Evolutionary conservation across 768 basidiomycete genomes (phyloP).

Genomic region (Paxillus rubicundulus): DNA sequence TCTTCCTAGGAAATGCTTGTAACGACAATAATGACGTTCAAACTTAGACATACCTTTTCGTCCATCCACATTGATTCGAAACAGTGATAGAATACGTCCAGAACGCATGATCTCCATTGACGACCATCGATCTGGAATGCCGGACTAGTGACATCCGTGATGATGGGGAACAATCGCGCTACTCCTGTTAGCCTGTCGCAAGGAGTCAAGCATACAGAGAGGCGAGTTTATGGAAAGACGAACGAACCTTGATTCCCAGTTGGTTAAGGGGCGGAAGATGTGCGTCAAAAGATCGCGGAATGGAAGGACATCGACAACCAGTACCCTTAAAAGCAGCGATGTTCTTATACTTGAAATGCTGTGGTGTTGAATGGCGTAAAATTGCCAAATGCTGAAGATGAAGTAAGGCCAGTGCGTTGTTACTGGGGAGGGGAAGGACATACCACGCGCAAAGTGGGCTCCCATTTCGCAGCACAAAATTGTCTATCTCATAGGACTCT

Average conservation of each 20-base stretch:
- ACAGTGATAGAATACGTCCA: constrained; percentile 56
- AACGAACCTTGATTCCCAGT: constrained; percentile 53
- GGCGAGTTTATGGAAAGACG: background rate
- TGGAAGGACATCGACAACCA: constrained; percentile 63
- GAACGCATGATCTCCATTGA: constrained; percentile 65
- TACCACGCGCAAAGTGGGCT: constrained; percentile 59
- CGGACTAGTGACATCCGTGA: constrained; percentile 64
- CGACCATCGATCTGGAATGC: constrained; percentile 59
- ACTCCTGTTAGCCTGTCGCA: constrained; percentile 48
- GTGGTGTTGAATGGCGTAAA: constrained; percentile 59
- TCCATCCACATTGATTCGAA: constrained; percentile 67
- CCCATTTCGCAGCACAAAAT: constrained; percentile 67
- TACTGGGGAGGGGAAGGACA: background rate
- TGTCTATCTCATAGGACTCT: constrained; percentile 67
- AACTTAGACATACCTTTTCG: constrained; percentile 43
- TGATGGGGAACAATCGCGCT: constrained; percentile 58
- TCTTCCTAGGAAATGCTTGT: constrained; percentile 51
- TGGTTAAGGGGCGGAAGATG: constrained; percentile 9
- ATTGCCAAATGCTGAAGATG: constrained; percentile 57
- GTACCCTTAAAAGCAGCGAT: constrained; percentile 52
- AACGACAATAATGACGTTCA: background rate
- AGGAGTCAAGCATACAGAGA: background rate
- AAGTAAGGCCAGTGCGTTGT: background rate
- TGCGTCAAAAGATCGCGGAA: constrained; percentile 50
- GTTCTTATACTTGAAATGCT: constrained; percentile 55